Evolutionary conservation across 148 eudicot genomes (phyloP).

Genomic region (Nepenthes mirabilis): DNA sequence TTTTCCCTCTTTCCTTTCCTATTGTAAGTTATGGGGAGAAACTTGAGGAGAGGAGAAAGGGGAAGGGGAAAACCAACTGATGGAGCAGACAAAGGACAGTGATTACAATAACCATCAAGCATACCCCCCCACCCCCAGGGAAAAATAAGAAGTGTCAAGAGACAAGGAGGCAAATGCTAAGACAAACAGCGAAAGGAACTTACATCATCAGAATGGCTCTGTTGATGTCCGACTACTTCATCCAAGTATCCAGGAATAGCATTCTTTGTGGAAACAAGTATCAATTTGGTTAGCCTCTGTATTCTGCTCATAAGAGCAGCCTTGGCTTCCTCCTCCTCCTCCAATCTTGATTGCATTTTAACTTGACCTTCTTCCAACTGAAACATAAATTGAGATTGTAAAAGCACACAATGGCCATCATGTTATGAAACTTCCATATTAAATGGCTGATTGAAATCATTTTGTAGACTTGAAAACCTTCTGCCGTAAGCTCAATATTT

Average conservation of each 20-base stretch:
- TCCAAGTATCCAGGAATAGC: conserved; percentile 21
- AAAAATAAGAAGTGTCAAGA: too few species aligned
- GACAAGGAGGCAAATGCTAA: neutral
- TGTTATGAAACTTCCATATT: neutral
- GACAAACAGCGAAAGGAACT: conserved; percentile 1
- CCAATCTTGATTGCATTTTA: conserved; percentile 52
- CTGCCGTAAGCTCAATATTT: conserved; percentile 33
- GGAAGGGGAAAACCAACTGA: too few species aligned
- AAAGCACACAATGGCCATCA: neutral
- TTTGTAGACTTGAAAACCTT: conserved; percentile 15
- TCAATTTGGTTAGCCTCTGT: conserved; percentile 66
- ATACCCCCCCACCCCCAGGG: too few species aligned
- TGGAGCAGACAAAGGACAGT: too few species aligned
- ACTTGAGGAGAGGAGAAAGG: too few species aligned
- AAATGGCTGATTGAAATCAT: neutral
- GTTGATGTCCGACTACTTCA: conserved; percentile 27
- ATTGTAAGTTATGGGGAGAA: too few species aligned
- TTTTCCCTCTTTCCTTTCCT: neutral
- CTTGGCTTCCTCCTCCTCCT: conserved; percentile 74
- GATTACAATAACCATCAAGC: too few species aligned
- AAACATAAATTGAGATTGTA: conserved; percentile 2
- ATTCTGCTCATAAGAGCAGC: conserved; percentile 83
- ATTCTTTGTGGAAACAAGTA: conserved; percentile 65
- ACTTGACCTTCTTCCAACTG: conserved; percentile 64
- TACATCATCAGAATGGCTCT: conserved; percentile 54